These are phyloP conservation scores for Alternaria sp. DNA, from an alignment of 2,329 filamentous ascomycete species.

Conservation along the genomic window DNA sequence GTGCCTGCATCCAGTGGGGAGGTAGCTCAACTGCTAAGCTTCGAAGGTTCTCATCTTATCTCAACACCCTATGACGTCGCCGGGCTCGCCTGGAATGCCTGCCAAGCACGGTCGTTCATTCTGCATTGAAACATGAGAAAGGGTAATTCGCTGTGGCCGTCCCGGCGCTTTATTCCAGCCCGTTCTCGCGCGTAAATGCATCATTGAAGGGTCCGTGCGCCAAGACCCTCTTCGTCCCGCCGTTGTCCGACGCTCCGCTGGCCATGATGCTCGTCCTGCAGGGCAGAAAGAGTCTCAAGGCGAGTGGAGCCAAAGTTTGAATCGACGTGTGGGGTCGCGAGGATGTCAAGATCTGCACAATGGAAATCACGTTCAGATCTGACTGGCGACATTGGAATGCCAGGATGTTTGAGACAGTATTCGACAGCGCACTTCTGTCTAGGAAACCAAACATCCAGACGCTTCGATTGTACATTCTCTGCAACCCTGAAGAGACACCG, in stretches of 20 bases:
- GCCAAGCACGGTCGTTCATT: neutral
- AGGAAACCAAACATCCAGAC: neutral
- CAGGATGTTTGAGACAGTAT: neutral
- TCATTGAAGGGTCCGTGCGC: neutral
- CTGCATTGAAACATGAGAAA: neutral
- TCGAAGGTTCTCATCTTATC: neutral
- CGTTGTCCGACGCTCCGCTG: conserved; percentile 9
- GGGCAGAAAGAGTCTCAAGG: conserved; percentile 2
- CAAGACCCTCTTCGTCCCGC: neutral
- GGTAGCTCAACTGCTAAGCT: conserved; percentile 3
- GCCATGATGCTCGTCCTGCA: conserved; percentile 1
- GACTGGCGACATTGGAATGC: neutral
- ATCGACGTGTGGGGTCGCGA: conserved; percentile 21
- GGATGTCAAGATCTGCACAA: conserved; percentile 13
- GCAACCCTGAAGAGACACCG: no score
- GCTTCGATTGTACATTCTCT: neutral
- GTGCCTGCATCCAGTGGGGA: neutral
- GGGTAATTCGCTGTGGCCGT: conserved; percentile 4
- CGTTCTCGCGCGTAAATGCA: neutral
- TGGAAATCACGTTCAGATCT: conserved; percentile 1
- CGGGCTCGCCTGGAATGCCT: neutral
- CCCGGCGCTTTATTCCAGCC: neutral
- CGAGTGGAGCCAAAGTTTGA: conserved; percentile 11
- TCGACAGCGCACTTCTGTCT: neutral
- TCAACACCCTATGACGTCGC: conserved; percentile 1